Evolutionary conservation across 2,329 filamentous ascomycete genomes (phyloP).

Genomic region (Bipolaris victoriae): DNA sequence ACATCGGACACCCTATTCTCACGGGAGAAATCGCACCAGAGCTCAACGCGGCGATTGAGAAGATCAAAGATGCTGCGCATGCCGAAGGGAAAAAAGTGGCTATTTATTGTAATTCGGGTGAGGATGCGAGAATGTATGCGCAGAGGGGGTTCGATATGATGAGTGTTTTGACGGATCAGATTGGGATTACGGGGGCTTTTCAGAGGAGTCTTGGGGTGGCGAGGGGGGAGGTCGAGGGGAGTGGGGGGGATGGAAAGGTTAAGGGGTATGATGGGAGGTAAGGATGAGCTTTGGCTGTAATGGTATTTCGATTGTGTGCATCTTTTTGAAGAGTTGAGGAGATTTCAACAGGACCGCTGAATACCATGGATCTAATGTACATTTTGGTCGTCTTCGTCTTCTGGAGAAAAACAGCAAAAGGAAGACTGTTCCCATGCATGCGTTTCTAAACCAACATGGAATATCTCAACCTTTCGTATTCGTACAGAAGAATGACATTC

Average conservation of each 20-base stretch:
- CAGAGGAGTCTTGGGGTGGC: slow-evolving; percentile 43
- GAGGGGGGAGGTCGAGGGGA: slow-evolving; percentile 29
- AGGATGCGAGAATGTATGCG: slow-evolving; percentile 59
- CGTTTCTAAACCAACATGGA: background rate
- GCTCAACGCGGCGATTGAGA: slow-evolving; percentile 58
- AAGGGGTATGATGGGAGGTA: slow-evolving; percentile 33
- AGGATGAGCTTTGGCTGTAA: background rate
- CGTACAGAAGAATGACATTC: background rate
- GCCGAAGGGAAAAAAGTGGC: slow-evolving; percentile 60
- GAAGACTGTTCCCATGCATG: background rate
- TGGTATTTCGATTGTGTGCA: too few species aligned
- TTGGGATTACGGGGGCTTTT: slow-evolving; percentile 53
- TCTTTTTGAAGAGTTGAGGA: background rate
- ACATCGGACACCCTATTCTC: slow-evolving; percentile 61
- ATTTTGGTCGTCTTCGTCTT: background rate
- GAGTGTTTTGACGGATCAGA: slow-evolving; percentile 54
- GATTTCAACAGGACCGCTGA: background rate
- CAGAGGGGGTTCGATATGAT: slow-evolving; percentile 63
- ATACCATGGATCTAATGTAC: background rate
- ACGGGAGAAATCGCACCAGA: slow-evolving; percentile 56
- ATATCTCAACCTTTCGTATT: background rate
- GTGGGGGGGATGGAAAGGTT: slow-evolving; percentile 18
- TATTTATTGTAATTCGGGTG: slow-evolving; percentile 61
- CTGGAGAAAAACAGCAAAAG: background rate
- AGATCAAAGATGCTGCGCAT: slow-evolving; percentile 59